Conservation (phyloP, 2,329 filamentous ascomycete species). For the Ophiosphaerella narmari region DNA sequence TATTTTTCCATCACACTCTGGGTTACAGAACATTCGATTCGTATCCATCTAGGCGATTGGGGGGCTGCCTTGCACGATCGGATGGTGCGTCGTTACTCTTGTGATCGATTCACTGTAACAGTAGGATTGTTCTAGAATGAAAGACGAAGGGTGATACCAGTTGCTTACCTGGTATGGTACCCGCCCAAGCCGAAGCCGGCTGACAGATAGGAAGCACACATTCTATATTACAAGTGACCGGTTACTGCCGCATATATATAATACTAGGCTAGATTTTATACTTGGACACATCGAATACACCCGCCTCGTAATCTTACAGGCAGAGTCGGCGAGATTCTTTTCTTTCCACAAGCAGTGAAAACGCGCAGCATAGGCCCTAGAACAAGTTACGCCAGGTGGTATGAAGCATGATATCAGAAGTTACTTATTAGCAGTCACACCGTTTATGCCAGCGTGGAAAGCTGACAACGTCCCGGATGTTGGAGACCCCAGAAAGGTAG, state of each 20-base stretch:
- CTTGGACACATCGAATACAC: slow-evolving; percentile 2
- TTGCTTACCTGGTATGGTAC: too few species aligned
- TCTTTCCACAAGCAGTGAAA: slow-evolving; percentile 9
- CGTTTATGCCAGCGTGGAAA: slow-evolving; percentile 75
- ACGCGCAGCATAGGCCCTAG: neutral
- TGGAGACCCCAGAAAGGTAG: slow-evolving; percentile 80
- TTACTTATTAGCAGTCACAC: slow-evolving; percentile 53
- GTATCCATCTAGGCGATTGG: too few species aligned
- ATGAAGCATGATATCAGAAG: neutral
- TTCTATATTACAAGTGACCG: neutral
- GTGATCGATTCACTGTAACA: too few species aligned
- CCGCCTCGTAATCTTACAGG: slow-evolving; percentile 20
- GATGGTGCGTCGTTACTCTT: too few species aligned
- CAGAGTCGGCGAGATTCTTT: slow-evolving; percentile 13
- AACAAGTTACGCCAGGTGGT: slow-evolving; percentile 1
- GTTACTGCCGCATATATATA: neutral
- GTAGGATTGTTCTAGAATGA: too few species aligned
- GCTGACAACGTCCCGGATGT: slow-evolving; percentile 81
- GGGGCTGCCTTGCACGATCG: too few species aligned
- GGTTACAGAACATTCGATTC: too few species aligned
- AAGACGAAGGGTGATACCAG: too few species aligned
- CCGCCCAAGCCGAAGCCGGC: too few species aligned
- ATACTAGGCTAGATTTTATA: neutral
- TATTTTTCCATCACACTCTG: too few species aligned
- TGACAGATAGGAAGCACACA: neutral